Evolutionary conservation across 805 yeast species (phyloP).

Genomic region (Starmerella scarabaei): DNA sequence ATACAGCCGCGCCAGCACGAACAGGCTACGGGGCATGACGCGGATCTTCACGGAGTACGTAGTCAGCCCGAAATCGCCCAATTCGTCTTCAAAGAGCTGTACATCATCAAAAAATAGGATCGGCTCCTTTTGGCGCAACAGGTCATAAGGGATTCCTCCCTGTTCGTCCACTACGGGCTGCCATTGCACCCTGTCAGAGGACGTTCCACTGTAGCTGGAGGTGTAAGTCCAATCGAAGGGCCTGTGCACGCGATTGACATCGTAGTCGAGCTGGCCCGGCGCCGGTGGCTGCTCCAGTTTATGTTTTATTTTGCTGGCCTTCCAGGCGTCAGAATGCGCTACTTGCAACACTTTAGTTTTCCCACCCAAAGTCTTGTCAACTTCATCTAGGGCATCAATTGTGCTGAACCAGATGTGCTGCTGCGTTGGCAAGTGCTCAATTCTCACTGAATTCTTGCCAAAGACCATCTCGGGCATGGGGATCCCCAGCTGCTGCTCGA

Average conservation of each 20-base stretch:
- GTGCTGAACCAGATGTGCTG: constrained; percentile 58
- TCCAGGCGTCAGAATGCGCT: constrained; percentile 80
- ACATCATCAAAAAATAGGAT: constrained; percentile 82
- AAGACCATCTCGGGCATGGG: constrained; percentile 97
- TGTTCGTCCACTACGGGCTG: constrained; percentile 2
- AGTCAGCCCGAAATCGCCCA: constrained; percentile 91
- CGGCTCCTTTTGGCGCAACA: constrained; percentile 63
- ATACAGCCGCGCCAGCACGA: constrained; percentile 65
- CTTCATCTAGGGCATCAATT: constrained; percentile 55
- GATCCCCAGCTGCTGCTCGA: constrained; percentile 48
- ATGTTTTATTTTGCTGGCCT: constrained; percentile 23
- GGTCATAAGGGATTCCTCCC: constrained; percentile 49
- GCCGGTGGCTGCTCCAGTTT: constrained; percentile 9
- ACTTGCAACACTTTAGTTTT: constrained; percentile 46
- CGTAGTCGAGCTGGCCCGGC: constrained; percentile 28
- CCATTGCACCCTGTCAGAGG: not conserved
- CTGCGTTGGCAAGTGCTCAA: constrained; percentile 32
- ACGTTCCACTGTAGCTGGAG: constrained; percentile 54
- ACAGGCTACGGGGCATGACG: constrained; percentile 72
- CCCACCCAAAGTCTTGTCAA: constrained; percentile 37
- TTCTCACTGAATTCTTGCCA: constrained; percentile 59
- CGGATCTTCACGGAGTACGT: constrained; percentile 65
- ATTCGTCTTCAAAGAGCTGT: constrained; percentile 82
- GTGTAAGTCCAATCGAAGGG: constrained; percentile 97
- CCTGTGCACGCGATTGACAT: constrained; percentile 47